Percentiles rank a stretch among this genome's conserved stretches.
These are phyloP conservation scores for Earliella scabrosa DNA, from an alignment of 1,284 basidiomycete species.

Conservation along the genomic window DNA sequence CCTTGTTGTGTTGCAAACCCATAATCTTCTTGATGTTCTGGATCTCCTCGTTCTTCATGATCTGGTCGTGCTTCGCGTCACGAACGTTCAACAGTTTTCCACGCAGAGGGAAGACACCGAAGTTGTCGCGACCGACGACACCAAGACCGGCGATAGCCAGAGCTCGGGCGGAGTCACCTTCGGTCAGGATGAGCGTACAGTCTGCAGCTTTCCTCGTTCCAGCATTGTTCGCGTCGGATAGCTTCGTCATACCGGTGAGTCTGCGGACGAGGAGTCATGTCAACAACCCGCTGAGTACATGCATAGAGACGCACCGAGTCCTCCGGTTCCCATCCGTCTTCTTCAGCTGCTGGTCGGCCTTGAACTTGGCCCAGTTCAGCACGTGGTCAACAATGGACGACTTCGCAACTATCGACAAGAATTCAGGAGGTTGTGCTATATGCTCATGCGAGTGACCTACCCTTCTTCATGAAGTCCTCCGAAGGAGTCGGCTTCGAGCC, in stretches of 20 bases:
- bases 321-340: constrained; percentile 97
- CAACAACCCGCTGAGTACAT: not conserved
- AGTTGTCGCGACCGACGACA: constrained; percentile 96
- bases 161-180: constrained; percentile 99
- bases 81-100: constrained; percentile 98
- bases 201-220: constrained; percentile 82
- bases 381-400: constrained; percentile 93
- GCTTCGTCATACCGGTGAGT: constrained; percentile 90
- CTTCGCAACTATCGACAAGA: constrained; percentile 69
- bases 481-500: constrained; percentile 83
- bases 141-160: constrained; percentile 94
- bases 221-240: constrained; percentile 98
- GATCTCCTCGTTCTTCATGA: constrained; percentile 98
- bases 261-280: constrained; percentile 39
- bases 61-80: constrained; percentile 94
- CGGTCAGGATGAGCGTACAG: constrained; percentile 97
- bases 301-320: constrained; percentile 59
- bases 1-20: constrained; percentile 93
- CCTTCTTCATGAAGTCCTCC: constrained; percentile 97
- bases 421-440: not conserved
- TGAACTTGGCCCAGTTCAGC: constrained; percentile 95
- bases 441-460: constrained; percentile 45
- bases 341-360: constrained; percentile 95
- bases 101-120: constrained; percentile 96
- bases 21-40: constrained; percentile 98